phyloP scores from a whole-genome alignment of 352 stramenopile species.

The Pythium coloratum region DNA sequence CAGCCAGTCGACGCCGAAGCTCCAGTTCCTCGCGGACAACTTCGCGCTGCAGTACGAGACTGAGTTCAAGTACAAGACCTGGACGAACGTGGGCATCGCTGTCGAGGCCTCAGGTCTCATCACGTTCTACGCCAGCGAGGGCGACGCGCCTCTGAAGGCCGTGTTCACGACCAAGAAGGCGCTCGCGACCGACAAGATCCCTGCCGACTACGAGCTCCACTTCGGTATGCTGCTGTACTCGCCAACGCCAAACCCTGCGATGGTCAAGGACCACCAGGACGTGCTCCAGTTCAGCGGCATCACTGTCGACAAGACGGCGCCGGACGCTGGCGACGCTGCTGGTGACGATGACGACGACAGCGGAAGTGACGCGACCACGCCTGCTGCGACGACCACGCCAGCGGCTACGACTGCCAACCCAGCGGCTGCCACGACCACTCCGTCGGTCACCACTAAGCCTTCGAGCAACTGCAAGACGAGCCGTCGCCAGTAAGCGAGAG shows the following conservation, averaged over 20 bases:
- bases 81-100: constrained; percentile 12
- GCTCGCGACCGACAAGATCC: constrained; percentile 15
- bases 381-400: not conserved
- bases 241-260: constrained; percentile 7
- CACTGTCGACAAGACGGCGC: constrained; percentile 6
- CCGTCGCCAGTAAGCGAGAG: not conserved
- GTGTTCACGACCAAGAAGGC: constrained; percentile 14
- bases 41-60: constrained; percentile 5
- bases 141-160: constrained; percentile 3
- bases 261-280: constrained; percentile 14
- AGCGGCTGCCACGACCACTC: not conserved
- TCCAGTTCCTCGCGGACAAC: constrained; percentile 11
- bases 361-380: not conserved
- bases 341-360: not conserved
- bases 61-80: constrained; percentile 14
- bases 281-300: constrained; percentile 16
- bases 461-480: not conserved
- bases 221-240: constrained; percentile 18
- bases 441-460: no score
- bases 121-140: constrained; percentile 13
- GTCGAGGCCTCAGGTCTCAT: constrained; percentile 11
- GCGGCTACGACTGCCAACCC: constrained; percentile 1
- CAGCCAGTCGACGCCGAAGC: constrained; percentile 13
- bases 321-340: not conserved
- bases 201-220: constrained; percentile 18